Conservation (phyloP, 2,329 filamentous ascomycete genomes). For the Aphanocladium album region DNA sequence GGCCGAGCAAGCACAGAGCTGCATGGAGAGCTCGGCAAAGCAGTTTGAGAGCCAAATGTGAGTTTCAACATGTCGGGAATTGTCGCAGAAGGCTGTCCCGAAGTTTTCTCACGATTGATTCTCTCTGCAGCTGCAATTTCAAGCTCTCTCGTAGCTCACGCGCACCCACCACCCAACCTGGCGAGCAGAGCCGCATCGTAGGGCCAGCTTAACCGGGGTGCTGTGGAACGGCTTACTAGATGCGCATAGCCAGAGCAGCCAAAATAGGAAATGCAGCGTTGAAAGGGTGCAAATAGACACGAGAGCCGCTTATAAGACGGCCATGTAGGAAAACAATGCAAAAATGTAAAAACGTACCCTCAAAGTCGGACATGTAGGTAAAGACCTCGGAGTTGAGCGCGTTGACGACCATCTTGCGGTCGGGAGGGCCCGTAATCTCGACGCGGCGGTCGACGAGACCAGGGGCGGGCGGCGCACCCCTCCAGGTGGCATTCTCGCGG, state of each 20-base stretch:
- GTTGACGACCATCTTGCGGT: slow-evolving; percentile 99
- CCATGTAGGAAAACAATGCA: slow-evolving; percentile 34
- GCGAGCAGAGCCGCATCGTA: slow-evolving; percentile 9
- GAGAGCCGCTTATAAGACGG: neutral
- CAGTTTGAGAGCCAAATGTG: neutral
- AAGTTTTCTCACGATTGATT: neutral
- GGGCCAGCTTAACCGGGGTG: slow-evolving; percentile 7
- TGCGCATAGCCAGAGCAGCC: slow-evolving; percentile 7
- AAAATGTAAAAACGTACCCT: slow-evolving; percentile 57
- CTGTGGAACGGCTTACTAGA: slow-evolving; percentile 11
- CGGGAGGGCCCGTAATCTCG: slow-evolving; percentile 95
- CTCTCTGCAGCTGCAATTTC: neutral
- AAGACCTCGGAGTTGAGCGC: slow-evolving; percentile 92
- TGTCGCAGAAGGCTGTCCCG: neutral
- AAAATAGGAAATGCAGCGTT: slow-evolving; percentile 8
- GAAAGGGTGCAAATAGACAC: neutral
- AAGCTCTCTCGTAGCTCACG: neutral
- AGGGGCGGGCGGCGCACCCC: slow-evolving; percentile 82
- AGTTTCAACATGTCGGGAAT: neutral
- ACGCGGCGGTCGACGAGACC: slow-evolving; percentile 89
- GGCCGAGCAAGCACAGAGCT: slow-evolving; percentile 3
- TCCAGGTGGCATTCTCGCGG: slow-evolving; percentile 91
- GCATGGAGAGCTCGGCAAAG: neutral
- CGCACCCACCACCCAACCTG: neutral
- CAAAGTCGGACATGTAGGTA: slow-evolving; percentile 99